Evolutionary conservation across 352 stramenopile species (phyloP).

Genomic region (Phytopythium chamaehyphon): DNA sequence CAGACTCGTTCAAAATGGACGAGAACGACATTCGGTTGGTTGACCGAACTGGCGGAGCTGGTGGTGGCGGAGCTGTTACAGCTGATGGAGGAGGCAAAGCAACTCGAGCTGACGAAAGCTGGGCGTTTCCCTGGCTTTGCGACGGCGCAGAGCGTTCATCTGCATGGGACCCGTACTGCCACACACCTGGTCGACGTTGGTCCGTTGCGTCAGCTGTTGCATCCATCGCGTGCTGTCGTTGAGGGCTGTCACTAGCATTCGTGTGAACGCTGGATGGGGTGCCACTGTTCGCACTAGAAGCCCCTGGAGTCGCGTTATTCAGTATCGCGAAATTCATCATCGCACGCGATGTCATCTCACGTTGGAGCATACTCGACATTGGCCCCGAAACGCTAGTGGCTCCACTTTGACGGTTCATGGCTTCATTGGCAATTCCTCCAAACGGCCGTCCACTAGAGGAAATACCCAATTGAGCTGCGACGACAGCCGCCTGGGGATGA

Average conservation of each 20-base stretch:
- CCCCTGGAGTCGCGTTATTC: slow-evolving; percentile 22
- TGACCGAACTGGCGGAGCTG: not conserved
- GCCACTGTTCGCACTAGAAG: not conserved
- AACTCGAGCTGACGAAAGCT: not conserved
- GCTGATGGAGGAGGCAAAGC: not conserved
- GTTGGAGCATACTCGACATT: slow-evolving; percentile 19
- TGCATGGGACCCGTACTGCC: not conserved
- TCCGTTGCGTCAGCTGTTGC: not conserved
- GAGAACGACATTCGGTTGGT: slow-evolving; percentile 87
- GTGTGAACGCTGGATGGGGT: not conserved
- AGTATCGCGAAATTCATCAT: slow-evolving; percentile 63
- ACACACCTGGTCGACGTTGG: not conserved
- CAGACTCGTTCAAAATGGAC: slow-evolving; percentile 84
- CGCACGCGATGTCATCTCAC: slow-evolving; percentile 39
- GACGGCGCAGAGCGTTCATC: too few relatives aligned
- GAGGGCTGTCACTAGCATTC: slow-evolving; percentile 18
- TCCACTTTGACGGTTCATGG: not conserved
- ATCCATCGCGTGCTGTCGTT: not conserved
- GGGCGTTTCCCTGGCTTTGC: too few relatives aligned
- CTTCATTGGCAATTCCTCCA: slow-evolving; percentile 22
- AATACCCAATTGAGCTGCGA: not conserved
- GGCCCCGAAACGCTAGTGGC: not conserved
- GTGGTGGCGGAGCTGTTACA: not conserved
- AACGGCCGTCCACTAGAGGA: not conserved
- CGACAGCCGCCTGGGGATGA: slow-evolving; percentile 1